Base-by-base conservation (phyloP, 768 basidiomycete species). In the Mycena sanguinolenta region DNA sequence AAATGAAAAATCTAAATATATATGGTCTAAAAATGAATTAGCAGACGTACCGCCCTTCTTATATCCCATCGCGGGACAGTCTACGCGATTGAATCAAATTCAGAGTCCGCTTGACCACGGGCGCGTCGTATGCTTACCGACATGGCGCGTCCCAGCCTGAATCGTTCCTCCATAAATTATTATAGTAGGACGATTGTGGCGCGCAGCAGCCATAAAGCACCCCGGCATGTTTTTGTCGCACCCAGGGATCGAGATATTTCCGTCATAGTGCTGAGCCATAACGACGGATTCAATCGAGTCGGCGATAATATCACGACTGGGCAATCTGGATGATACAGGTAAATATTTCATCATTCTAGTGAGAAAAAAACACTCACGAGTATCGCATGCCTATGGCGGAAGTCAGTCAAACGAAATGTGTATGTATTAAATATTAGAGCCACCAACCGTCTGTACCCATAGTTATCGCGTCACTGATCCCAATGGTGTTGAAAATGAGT, bases 171-270 rank as follows among this genome's bases (percentile, higher is more conserved):
- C 90, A 82, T 96, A 96, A 16, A 96, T 87, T 63, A 95, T 92
- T 75, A 96, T 89, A 2, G 95, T 95, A 2, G 95, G 95, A 8
- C 95, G 88, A 77, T 96, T 96, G 82, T 95, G 92, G 60, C 95
- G 90, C 44, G 84, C 92, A 1, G 95, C 95, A 19, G 95, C 95
- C 77, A 96, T 94, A 65, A 95, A 85, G 77, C 92, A 93, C 21
- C 94, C 95, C 12, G 95, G 95, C 95, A 96, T 95, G 77, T 96
- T 96, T 83, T 96, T 96, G 81, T 96, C 95, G 73, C 95, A 96
- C 65, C 95, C 94, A 21, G 95, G 95, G 62, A 95, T 86, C 7
- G 92, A 89, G 74, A 96, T 94, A 75, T 95, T 95, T 16, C 89
- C 95, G 70, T 96, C 95, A 74, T 96, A 95, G 75, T 95, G 90